Conservation (phyloP, 2,329 filamentous ascomycete species). For the Beauveria sp. region DNA sequence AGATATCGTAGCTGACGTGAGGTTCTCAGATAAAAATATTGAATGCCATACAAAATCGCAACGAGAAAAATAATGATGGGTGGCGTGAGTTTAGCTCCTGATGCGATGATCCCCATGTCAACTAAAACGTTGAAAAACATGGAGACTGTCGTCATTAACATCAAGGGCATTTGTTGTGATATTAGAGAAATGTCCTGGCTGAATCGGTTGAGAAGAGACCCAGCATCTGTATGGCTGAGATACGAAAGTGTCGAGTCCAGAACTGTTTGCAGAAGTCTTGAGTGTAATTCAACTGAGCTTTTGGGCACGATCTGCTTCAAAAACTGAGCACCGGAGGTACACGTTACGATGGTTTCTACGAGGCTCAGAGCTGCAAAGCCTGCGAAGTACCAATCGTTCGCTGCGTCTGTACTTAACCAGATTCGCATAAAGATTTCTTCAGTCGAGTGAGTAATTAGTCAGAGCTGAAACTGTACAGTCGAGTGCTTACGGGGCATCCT, state of each 20-base stretch:
- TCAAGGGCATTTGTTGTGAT: constrained; percentile 18
- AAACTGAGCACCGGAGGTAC: neutral
- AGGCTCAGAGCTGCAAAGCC: neutral
- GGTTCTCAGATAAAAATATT: constrained; percentile 26
- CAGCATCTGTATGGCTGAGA: constrained; percentile 11
- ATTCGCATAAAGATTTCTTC: constrained; percentile 3
- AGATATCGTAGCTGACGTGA: constrained; percentile 29
- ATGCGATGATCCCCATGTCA: constrained; percentile 17
- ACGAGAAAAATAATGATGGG: constrained; percentile 20
- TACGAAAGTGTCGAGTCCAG: constrained; percentile 12
- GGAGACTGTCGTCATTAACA: constrained; percentile 16
- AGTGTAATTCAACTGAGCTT: neutral
- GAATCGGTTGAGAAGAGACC: constrained; percentile 15
- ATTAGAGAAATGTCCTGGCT: constrained; percentile 22
- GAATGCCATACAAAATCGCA: constrained; percentile 20
- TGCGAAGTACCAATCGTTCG: constrained; percentile 7
- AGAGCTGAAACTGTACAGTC: too few species aligned
- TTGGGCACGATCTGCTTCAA: neutral
- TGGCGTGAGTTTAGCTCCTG: constrained; percentile 22
- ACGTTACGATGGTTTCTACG: neutral
- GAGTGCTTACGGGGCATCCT: neutral
- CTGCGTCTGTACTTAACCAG: constrained; percentile 12
- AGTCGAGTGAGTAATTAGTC: too few species aligned
- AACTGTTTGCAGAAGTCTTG: neutral
- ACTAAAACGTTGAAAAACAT: constrained; percentile 18